Evolutionary conservation across 306 rosid species (phyloP), one percentile per base, ranked within the genome.

Genomic region (Cyclanthera cordifolia): DNA sequence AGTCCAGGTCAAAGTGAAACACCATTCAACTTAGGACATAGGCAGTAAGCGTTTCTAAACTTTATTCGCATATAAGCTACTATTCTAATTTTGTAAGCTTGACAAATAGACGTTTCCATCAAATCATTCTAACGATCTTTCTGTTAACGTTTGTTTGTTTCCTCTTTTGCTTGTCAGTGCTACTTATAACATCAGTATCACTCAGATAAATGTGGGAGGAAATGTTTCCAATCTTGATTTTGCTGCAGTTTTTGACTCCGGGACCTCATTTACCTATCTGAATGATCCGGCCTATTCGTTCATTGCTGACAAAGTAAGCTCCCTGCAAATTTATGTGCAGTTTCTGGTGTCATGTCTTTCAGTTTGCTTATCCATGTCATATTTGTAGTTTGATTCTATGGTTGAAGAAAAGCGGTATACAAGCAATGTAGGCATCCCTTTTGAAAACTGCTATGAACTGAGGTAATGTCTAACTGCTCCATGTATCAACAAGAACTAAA

Each of bases 221-320:
- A 77, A 43, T 21, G 74, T n/a, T 53, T 21, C 81, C 14, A 68
- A 86, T 80, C 71, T 85, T 8, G 90, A 83, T 67, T 85, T 90
- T 53, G n/a, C 76, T 74, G 88, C 95, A 47, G 79, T 90, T 67
- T 87, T 85, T 70, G 95, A 93, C 82, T 79, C 95, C 45, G 97
- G 97, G 12, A 90, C 96, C 77, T 87, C 99, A 6, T 93, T 83
- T 75, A 88, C 99, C 17, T 82, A 76, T 85, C 79, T 93, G 71
- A 88, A 72, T 3, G 88, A 90, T 63, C 96, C 95, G 2, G 91
- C 87, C 70, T 90, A 93, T 77, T 76, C 82, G 43, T 76, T 71
- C 80, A 78, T 93, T 72, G 72, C 88, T 28, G 37, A 64, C 28
- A 73, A 63, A 56, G 95, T 90, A 79, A 90, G 96, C 76, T 47